These are phyloP conservation scores for Blastobotrys buckinghamii DNA, from an alignment of 1,139 yeast species.

Conservation along the genomic window DNA sequence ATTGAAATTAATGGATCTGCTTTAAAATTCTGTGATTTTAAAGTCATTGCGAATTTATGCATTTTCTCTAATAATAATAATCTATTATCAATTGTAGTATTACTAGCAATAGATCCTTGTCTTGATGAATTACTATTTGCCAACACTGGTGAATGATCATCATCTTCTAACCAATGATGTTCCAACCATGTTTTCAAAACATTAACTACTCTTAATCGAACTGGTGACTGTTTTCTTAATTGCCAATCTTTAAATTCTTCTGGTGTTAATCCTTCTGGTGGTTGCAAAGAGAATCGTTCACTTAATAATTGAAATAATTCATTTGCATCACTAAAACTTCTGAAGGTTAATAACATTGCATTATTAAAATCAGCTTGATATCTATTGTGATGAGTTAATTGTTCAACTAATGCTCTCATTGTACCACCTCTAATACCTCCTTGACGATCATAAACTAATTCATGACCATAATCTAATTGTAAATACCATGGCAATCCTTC, in stretches of 20 bases:
- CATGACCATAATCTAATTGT: slow-evolving; percentile 71
- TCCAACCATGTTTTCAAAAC: slow-evolving; percentile 67
- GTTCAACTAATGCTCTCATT: slow-evolving; percentile 70
- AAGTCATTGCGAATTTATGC: slow-evolving; percentile 50
- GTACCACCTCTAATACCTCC: slow-evolving; percentile 86
- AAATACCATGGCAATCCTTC: slow-evolving; percentile 62
- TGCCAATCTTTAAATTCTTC: slow-evolving; percentile 84
- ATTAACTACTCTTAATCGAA: slow-evolving; percentile 62
- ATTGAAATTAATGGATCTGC: slow-evolving; percentile 25
- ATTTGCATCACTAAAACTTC: slow-evolving; percentile 66
- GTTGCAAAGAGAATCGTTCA: slow-evolving; percentile 62
- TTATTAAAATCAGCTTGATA: slow-evolving; percentile 65
- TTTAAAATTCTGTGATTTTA: slow-evolving; percentile 43
- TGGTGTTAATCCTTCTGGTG: slow-evolving; percentile 83
- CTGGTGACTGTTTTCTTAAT: slow-evolving; percentile 58
- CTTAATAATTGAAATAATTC: slow-evolving; percentile 60
- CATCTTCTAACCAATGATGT: slow-evolving; percentile 69
- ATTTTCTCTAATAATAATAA: slow-evolving; percentile 45
- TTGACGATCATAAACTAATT: slow-evolving; percentile 63
- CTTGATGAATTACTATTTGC: background rate
- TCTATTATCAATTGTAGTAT: slow-evolving; percentile 8
- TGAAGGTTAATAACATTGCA: slow-evolving; percentile 67
- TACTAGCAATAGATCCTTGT: slow-evolving; percentile 1
- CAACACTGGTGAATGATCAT: slow-evolving; percentile 34
- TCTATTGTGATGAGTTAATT: slow-evolving; percentile 72